Conservation (phyloP, 345 rosid species). For the Camelina laxa region DNA sequence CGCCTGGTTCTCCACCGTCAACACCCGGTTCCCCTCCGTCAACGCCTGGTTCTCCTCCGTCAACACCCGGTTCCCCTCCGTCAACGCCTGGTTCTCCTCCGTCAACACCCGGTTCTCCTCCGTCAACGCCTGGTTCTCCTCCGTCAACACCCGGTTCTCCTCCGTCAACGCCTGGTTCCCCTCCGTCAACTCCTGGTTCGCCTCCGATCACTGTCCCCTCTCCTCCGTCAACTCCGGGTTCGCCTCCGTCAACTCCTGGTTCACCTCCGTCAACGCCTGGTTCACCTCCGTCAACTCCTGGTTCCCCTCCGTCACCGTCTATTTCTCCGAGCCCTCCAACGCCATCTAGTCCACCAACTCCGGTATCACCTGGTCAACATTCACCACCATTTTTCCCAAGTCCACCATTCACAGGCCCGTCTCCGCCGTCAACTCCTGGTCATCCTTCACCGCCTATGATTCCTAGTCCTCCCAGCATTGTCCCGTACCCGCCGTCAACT, state of each 20-base stretch:
- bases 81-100: neutral
- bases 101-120: neutral
- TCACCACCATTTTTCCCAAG: conserved; percentile 49
- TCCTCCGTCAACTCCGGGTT: neutral
- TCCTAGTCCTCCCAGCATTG: conserved; percentile 58
- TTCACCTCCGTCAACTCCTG: neutral
- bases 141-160: neutral
- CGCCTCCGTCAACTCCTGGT: neutral
- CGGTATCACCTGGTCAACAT: conserved; percentile 38
- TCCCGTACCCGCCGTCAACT: conserved; percentile 51
- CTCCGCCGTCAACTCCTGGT: conserved; percentile 54
- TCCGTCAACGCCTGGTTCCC: neutral
- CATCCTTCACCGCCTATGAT: conserved; percentile 32
- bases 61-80: neutral
- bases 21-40: neutral
- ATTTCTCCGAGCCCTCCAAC: conserved; percentile 28
- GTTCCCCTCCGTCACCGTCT: neutral
- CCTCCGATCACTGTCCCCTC: no score
- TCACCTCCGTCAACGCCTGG: neutral
- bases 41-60: neutral
- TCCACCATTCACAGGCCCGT: conserved; percentile 47
- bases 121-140: neutral
- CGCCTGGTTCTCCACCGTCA: neutral
- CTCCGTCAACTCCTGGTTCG: neutral
- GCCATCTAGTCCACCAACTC: conserved; percentile 47